Percentiles rank a stretch among this genome's conserved stretches.
Conservation (phyloP, 306 rosid species). For the Benincasa hispida region DNA sequence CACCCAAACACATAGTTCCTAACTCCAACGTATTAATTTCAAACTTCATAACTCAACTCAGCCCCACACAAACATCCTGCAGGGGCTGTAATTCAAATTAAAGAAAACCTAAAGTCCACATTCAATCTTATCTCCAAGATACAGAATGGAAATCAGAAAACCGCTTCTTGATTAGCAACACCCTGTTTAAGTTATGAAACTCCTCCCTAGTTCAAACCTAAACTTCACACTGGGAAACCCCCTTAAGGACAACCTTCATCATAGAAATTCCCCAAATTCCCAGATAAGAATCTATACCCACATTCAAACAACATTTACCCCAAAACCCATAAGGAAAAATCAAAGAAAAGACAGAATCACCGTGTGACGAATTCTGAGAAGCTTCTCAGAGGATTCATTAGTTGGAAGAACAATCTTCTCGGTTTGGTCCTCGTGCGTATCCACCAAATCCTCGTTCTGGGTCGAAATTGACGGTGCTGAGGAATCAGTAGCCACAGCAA, state of each 20-base stretch:
- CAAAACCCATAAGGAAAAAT: neutral
- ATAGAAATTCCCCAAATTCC: neutral
- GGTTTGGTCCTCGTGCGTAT: conserved; percentile 8
- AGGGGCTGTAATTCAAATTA: neutral
- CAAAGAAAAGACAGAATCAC: conserved; percentile 18
- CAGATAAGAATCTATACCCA: neutral
- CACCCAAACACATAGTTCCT: no score
- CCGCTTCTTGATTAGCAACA: conserved; percentile 1
- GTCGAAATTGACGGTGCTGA: conserved; percentile 19
- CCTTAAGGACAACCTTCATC: neutral
- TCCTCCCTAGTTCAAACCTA: neutral
- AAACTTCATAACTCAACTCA: no score
- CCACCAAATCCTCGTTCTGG: conserved; percentile 12
- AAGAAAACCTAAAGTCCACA: neutral
- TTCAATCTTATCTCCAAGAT: neutral
- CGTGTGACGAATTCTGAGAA: conserved; percentile 90
- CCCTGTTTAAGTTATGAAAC: conserved; percentile 4
- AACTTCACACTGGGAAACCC: neutral
- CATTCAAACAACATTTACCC: neutral
- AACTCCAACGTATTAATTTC: no score
- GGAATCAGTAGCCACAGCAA: conserved; percentile 42
- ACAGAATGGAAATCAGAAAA: neutral
- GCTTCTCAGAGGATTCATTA: conserved; percentile 62
- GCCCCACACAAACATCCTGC: no score
- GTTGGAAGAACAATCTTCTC: conserved; percentile 62